Base-by-base conservation (phyloP, 345 rosid genomes). In the Euphorbia peplus region DNA sequence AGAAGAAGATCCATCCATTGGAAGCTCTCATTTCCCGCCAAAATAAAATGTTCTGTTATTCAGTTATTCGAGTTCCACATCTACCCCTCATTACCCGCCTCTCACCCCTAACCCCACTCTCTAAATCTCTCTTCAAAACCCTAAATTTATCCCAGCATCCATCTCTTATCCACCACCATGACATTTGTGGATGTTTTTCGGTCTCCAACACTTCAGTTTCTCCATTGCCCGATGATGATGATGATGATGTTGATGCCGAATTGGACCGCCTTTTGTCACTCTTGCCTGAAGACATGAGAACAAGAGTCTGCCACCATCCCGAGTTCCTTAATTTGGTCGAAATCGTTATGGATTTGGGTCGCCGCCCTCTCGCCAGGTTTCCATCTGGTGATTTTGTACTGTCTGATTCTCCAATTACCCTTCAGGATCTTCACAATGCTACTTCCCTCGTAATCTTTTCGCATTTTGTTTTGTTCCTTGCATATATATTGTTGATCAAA, bases 281-380 rank as follows among this genome's bases (percentile, higher is more conserved):
- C 8, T 56, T 90, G 57, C 97, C 97, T 47, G 86, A 79, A 53
- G 83, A 80, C 70, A 86, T 93, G 85, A 84, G 85, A 44, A 76
- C 75, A 64, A 82, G 66, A 47, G 78, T 86, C 5, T 73, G 82
- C 53, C 84, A 87, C 75, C 97, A 90, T 57, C 81, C 82, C 46
- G 91, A 93, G 65, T 75, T 79, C 16, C 63, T 64, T 30, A 83
- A 87, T 53, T 66, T 93, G 71, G 84, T 90, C 22, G 98, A 93
- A 79, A 88, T 90, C 74, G 93, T 90, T 46, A 78, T 90, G 92
- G 97, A 89, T 73, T 79, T 93, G 78, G 98, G 98, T 39, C 90
- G 98, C 56, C 82, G 77, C 51, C 98, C 97, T 15, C 75, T 90
- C 14, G 93, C 97, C 24, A 82, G 98, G 56, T 93, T 90, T 70